A percentile compares a stretch with the other conserved stretches of the same genome.
These are phyloP conservation scores for Populus pruinosa DNA, from an alignment of 345 rosid species.

Conservation along the genomic window DNA sequence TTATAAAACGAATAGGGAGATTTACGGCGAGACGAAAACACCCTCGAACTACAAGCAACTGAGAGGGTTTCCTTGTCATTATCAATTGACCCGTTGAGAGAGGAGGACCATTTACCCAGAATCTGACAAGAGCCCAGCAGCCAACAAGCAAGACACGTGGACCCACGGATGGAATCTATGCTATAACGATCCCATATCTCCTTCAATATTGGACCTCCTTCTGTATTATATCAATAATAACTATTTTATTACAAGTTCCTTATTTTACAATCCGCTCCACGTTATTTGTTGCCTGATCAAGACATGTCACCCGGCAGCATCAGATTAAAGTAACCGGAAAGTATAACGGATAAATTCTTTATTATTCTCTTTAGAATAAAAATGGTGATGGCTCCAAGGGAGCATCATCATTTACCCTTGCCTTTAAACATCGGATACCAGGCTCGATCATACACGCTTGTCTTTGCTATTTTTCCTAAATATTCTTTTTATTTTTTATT, in stretches of 20 bases:
- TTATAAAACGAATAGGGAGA: too few relatives aligned
- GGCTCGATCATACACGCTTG: neutral
- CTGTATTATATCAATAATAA: neutral
- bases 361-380: neutral
- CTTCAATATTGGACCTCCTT: neutral
- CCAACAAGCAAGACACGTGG: neutral
- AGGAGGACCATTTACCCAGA: neutral
- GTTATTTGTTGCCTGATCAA: neutral
- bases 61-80: neutral
- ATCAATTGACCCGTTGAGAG: neutral
- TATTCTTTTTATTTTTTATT: too few relatives aligned
- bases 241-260: too few relatives aligned
- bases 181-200: neutral
- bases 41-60: too few relatives aligned
- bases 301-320: neutral
- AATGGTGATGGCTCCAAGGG: neutral
- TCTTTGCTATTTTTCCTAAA: too few relatives aligned
- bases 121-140: neutral
- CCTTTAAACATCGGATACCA: neutral
- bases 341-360: neutral
- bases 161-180: neutral
- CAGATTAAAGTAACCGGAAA: neutral
- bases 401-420: neutral
- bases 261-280: neutral
- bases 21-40: too few relatives aligned